These are phyloP conservation scores for Glarea lozoyensis DNA, from an alignment of 495 filamentous ascomycete species.

Conservation along the genomic window DNA sequence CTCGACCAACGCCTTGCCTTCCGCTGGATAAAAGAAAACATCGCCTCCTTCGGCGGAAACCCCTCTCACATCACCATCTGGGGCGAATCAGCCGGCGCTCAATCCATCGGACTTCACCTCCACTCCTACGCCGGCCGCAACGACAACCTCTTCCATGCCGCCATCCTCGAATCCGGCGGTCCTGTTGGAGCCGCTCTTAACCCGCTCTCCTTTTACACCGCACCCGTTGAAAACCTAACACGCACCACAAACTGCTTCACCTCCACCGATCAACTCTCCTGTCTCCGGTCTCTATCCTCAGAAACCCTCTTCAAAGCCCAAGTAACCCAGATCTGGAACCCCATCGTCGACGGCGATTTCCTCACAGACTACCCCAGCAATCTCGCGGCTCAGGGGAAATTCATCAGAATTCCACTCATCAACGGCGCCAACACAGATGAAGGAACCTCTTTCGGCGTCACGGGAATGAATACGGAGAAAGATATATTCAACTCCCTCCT, in stretches of 20 bases:
- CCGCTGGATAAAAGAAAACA: conserved; percentile 60
- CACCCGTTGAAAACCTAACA: conserved; percentile 12
- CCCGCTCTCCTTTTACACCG: conserved; percentile 6
- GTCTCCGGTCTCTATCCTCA: conserved; percentile 1
- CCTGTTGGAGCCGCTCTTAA: conserved; percentile 2
- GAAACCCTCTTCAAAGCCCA: conserved; percentile 29
- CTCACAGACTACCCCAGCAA: conserved; percentile 28
- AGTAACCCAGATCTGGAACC: conserved; percentile 30
- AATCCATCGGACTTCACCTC: conserved; percentile 38
- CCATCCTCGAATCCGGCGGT: conserved; percentile 10
- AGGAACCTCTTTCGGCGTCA: conserved; percentile 23
- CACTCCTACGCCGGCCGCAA: conserved; percentile 31
- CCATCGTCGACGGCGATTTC: conserved; percentile 45
- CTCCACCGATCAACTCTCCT: conserved; percentile 1
- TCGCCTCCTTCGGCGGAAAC: conserved; percentile 60
- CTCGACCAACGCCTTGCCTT: conserved; percentile 60
- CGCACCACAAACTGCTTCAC: conserved; percentile 2
- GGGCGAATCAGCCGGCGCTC: conserved; percentile 40
- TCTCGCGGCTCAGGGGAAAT: conserved; percentile 29
- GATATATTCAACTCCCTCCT: conserved; percentile 7
- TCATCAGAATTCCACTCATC: conserved; percentile 42
- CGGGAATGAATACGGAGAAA: neutral
- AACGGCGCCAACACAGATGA: conserved; percentile 47
- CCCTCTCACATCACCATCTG: conserved; percentile 28
- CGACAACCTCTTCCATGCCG: conserved; percentile 7